phyloP scores from a whole-genome alignment of 164 flowering plant species.

The Macadamia integrifolia region DNA sequence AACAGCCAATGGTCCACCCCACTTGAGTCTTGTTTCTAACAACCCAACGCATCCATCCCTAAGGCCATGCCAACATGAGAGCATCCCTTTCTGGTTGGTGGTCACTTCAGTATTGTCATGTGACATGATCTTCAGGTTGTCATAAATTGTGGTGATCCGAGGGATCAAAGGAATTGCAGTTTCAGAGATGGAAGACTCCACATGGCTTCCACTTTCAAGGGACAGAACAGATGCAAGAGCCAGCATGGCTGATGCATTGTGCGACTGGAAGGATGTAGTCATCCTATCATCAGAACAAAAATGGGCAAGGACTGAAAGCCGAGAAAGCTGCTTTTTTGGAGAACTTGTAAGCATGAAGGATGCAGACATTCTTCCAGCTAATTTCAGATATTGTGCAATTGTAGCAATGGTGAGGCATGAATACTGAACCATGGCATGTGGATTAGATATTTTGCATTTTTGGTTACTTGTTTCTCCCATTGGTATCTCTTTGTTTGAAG shows the following conservation, averaged over 20 bases:
- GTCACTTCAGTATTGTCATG: conserved; percentile 29
- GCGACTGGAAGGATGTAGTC: conserved; percentile 44
- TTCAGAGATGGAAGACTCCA: conserved; percentile 56
- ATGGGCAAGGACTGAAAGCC: conserved; percentile 67
- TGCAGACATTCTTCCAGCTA: conserved; percentile 68
- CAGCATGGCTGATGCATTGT: conserved; percentile 77
- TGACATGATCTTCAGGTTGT: conserved; percentile 42
- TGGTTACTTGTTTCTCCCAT: conserved; percentile 36
- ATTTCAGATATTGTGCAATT: conserved; percentile 71
- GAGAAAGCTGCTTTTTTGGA: conserved; percentile 66
- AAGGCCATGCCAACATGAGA: conserved; percentile 82
- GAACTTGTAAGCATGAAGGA: conserved; percentile 69
- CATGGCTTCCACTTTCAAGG: conserved; percentile 55
- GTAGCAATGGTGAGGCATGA: conserved; percentile 74
- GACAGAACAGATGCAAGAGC: conserved; percentile 85
- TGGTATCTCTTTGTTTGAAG: conserved; percentile 42
- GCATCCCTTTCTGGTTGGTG: conserved; percentile 26
- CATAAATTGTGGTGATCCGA: conserved; percentile 63
- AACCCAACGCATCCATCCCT: conserved; percentile 90
- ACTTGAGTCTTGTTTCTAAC: conserved; percentile 65
- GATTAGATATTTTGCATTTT: conserved; percentile 50
- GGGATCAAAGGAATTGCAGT: conserved; percentile 82
- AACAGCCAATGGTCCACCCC: conserved; percentile 85
- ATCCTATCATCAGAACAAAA: conserved; percentile 56
- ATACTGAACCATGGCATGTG: conserved; percentile 44